Conservation (phyloP, 2,329 filamentous ascomycete species). For the Colletotrichum australisinense region DNA sequence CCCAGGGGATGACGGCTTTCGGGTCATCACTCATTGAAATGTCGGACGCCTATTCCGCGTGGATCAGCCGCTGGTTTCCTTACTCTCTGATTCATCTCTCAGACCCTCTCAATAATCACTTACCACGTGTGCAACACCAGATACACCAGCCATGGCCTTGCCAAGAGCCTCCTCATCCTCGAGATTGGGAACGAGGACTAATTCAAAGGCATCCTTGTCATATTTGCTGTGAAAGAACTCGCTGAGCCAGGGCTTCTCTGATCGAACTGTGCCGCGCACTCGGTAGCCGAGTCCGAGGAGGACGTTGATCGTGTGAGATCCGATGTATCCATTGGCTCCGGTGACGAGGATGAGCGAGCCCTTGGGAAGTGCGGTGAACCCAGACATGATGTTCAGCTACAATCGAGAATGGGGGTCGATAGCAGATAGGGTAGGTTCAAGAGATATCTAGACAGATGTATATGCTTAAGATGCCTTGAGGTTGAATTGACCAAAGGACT, state of each 20-base stretch:
- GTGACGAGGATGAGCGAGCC: conserved; percentile 53
- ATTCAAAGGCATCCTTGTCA: conserved; percentile 47
- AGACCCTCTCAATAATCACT: conserved; percentile 17
- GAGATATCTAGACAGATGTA: neutral
- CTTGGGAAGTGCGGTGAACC: conserved; percentile 38
- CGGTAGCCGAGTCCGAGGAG: conserved; percentile 52
- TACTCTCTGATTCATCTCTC: no score
- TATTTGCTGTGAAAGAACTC: conserved; percentile 45
- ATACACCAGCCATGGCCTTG: conserved; percentile 42
- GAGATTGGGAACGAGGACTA: conserved; percentile 48
- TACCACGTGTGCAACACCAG: conserved; percentile 16
- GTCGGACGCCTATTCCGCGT: conserved; percentile 44
- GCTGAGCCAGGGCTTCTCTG: conserved; percentile 45
- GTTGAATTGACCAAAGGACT: neutral
- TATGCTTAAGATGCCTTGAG: neutral
- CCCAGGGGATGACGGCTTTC: conserved; percentile 49
- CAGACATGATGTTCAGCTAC: conserved; percentile 7
- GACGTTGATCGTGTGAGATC: conserved; percentile 51
- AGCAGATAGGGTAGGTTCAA: neutral
- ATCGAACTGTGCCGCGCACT: conserved; percentile 58
- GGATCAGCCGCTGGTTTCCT: conserved; percentile 35
- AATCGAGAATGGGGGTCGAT: neutral
- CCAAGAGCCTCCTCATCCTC: conserved; percentile 39
- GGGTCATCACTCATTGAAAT: conserved; percentile 49
- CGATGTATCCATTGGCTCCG: conserved; percentile 55